These are phyloP conservation scores for Wickerhamia fluorescens DNA, from an alignment of 805 yeast species.

Conservation along the genomic window DNA sequence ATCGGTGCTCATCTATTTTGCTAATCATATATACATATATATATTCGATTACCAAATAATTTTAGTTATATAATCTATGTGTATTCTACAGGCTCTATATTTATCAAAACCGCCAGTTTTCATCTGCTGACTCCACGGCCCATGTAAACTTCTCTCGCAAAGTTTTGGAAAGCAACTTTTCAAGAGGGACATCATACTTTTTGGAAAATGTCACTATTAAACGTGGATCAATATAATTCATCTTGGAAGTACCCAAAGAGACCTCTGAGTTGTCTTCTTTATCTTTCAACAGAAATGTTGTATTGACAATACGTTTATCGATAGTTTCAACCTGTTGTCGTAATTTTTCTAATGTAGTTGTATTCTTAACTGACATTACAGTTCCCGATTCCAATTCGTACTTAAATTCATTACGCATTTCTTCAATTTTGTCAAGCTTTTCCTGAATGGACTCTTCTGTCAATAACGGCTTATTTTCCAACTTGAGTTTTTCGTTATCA, in stretches of 20 bases:
- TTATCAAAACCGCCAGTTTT: constrained; percentile 70
- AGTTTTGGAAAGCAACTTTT: constrained; percentile 85
- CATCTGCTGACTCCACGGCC: constrained; percentile 92
- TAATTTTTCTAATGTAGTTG: constrained; percentile 59
- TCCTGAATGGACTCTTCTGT: constrained; percentile 53
- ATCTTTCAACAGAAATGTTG: constrained; percentile 73
- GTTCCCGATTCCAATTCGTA: constrained; percentile 42
- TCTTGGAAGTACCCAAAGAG: constrained; percentile 86
- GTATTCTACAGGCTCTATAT: no score
- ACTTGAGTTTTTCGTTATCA: constrained; percentile 68
- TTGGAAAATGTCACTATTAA: constrained; percentile 84
- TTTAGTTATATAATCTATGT: no score
- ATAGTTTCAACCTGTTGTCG: constrained; percentile 63
- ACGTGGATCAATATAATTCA: constrained; percentile 93
- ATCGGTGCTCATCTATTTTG: no score
- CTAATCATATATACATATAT: no score
- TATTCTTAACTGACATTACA: constrained; percentile 28
- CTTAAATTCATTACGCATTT: constrained; percentile 41
- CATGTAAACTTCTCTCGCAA: constrained; percentile 87
- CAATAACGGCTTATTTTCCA: constrained; percentile 47
- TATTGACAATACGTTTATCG: constrained; percentile 63
- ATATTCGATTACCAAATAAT: no score
- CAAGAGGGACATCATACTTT: constrained; percentile 82
- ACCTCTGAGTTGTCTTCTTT: constrained; percentile 93
- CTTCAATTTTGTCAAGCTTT: constrained; percentile 50